phyloP scores from a whole-genome alignment of 331 rosid genomes.

The Acacia pycnantha region DNA sequence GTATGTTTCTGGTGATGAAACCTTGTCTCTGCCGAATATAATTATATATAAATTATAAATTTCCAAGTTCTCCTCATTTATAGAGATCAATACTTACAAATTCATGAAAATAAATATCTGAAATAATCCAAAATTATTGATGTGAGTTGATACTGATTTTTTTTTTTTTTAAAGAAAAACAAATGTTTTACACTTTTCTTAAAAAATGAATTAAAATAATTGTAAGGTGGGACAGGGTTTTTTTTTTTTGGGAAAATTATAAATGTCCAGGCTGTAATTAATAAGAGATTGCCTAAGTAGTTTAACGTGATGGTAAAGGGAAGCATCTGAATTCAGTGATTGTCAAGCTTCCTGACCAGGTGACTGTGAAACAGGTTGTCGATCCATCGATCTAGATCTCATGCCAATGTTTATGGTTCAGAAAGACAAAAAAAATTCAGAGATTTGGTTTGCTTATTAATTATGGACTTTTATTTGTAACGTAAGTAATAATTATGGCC shows the following conservation, averaged over 20 bases:
- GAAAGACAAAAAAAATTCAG: not conserved
- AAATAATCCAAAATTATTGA: not conserved
- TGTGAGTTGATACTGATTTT: not conserved
- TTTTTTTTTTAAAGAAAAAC: too few species aligned
- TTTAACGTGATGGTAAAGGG: not conserved
- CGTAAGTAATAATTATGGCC: not conserved
- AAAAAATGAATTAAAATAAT: not conserved
- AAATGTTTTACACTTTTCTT: not conserved
- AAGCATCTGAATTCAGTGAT: not conserved
- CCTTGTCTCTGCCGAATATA: not conserved
- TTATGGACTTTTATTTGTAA: not conserved
- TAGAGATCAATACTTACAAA: too few species aligned
- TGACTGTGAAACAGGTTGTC: not conserved
- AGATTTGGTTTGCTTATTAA: not conserved
- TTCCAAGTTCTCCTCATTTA: not conserved
- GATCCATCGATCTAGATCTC: conserved; percentile 12
- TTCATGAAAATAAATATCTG: not conserved
- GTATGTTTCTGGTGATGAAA: too few species aligned
- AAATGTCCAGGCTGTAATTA: not conserved
- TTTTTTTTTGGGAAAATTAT: not conserved
- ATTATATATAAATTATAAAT: not conserved
- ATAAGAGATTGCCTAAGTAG: not conserved
- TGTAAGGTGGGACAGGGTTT: not conserved
- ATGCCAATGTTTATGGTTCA: not conserved
- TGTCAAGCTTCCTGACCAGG: not conserved